Evolutionary conservation across 345 rosid genomes (phyloP).

Genomic region (Isatis tinctoria): DNA sequence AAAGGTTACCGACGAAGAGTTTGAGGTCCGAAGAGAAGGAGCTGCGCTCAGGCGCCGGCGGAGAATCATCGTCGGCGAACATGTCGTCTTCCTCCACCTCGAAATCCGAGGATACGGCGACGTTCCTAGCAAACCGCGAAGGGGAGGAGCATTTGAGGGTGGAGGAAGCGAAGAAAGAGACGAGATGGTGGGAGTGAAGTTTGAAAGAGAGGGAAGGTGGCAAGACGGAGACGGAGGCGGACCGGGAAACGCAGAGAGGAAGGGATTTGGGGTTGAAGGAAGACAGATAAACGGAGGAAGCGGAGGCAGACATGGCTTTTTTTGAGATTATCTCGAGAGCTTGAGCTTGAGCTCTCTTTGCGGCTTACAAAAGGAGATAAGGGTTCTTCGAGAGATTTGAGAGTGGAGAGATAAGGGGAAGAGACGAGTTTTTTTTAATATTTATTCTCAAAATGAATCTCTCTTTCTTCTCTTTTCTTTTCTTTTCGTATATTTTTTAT

Average conservation of each 20-base stretch:
- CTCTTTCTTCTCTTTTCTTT: neutral
- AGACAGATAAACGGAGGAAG: constrained; percentile 58
- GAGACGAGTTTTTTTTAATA: constrained; percentile 9
- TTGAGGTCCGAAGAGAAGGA: constrained; percentile 71
- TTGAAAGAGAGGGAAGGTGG: constrained; percentile 40
- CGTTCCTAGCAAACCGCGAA: constrained; percentile 51
- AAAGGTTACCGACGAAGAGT: constrained; percentile 94
- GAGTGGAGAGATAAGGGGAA: constrained; percentile 12
- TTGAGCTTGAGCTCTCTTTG: constrained; percentile 8
- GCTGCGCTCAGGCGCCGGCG: constrained; percentile 36
- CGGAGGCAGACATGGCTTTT: constrained; percentile 63
- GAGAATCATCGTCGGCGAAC: constrained; percentile 17
- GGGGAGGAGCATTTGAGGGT: constrained; percentile 14
- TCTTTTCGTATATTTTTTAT: neutral
- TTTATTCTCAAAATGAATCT: constrained; percentile 4
- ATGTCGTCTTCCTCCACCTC: constrained; percentile 62
- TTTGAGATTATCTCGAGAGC: neutral
- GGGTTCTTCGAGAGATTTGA: constrained; percentile 20
- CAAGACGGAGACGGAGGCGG: constrained; percentile 35
- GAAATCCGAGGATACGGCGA: constrained; percentile 63
- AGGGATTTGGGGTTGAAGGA: constrained; percentile 50
- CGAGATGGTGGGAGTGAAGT: constrained; percentile 31
- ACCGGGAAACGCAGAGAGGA: constrained; percentile 35
- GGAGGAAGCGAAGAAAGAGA: constrained; percentile 38
- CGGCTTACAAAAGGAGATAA: constrained; percentile 16